phyloP scores from a whole-genome alignment of 192 early-diverging fungal genomes.

The Podila clonocystis region DNA sequence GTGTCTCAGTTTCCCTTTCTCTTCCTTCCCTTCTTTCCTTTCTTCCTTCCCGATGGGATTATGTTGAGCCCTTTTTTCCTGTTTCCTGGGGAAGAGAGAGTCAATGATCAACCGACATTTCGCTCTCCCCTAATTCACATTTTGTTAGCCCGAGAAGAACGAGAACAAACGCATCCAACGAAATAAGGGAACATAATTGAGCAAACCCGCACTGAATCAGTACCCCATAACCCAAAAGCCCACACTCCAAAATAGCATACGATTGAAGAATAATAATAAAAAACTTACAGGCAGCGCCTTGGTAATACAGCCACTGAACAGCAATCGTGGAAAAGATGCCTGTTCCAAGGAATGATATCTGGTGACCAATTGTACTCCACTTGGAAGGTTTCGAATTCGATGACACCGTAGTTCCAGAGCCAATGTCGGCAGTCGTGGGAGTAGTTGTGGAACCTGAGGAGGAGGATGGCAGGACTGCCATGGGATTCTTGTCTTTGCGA shows the following conservation, averaged over 20 bases:
- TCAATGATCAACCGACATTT: no score
- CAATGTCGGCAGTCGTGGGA: background rate
- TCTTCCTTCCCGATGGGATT: no score
- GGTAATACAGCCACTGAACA: conserved; percentile 66
- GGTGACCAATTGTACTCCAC: conserved; percentile 56
- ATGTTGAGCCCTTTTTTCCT: no score
- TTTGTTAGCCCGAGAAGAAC: no score
- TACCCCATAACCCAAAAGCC: no score
- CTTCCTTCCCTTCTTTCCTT: no score
- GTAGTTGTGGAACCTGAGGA: background rate
- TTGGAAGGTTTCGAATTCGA: conserved; percentile 10
- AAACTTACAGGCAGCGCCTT: conserved; percentile 68
- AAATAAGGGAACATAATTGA: no score
- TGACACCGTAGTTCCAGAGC: no score
- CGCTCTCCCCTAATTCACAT: no score
- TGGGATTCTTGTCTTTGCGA: background rate
- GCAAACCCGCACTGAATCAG: background rate
- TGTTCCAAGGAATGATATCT: conserved; percentile 58
- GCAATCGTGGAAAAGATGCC: conserved; percentile 64
- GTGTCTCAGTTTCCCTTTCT: no score
- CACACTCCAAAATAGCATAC: background rate
- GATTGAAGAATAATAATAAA: background rate
- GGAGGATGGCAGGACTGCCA: background rate
- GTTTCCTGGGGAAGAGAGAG: no score
- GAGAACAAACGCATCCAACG: no score